Base-by-base conservation (phyloP, 108 stramenopile species). In the Conticribra guillardii region DNA sequence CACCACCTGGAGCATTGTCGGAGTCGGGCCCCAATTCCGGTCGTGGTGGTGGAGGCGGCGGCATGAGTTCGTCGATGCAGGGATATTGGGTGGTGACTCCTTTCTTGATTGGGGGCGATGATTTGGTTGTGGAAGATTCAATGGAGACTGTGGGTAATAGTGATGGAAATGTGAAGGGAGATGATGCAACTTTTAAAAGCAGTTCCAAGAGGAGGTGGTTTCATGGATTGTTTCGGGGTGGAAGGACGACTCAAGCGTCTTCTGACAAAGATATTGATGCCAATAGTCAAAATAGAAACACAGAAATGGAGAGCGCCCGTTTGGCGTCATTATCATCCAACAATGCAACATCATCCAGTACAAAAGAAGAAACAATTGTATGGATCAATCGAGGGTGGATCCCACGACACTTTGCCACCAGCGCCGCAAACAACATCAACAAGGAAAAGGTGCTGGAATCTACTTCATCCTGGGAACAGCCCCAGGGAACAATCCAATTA, bases 321-420 rank as follows among this genome's bases (percentile, higher is more conserved):
- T n/a, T n/a, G n/a, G n/a, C n/a, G n/a, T n/a, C n/a, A n/a, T n/a
- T n/a, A n/a, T n/a, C n/a, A n/a, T n/a, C n/a, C n/a, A n/a, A n/a
- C n/a, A n/a, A n/a, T 22, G 0, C 21, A 37, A 23, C 27, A 63
- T 45, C n/a, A 30, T 23, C 33, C 29, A 52, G 53, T 64, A 32
- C 27, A 37, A 73, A 46, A 24, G 47, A 50, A 33, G 34, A 55
- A 45, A 45, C 51, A 14, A 64, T 75, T 17, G 87, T 91, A 8
- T 87, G 85, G 84, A 76, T 95, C 65, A 92, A 95, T 80, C 88
- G 94, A 73, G 94, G 94, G 26, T 95, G 94, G 94, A 82, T 94
- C 27, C 93, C 93, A 23, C 73, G 84, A 47, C 59, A 73, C 52
- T 74, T 80, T 67, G 72, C 87, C 19, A 66, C 76, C 32, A 67